Evolutionary conservation across 169 alveolate genomes (phyloP).

Genomic region (Plasmodium vivax): DNA sequence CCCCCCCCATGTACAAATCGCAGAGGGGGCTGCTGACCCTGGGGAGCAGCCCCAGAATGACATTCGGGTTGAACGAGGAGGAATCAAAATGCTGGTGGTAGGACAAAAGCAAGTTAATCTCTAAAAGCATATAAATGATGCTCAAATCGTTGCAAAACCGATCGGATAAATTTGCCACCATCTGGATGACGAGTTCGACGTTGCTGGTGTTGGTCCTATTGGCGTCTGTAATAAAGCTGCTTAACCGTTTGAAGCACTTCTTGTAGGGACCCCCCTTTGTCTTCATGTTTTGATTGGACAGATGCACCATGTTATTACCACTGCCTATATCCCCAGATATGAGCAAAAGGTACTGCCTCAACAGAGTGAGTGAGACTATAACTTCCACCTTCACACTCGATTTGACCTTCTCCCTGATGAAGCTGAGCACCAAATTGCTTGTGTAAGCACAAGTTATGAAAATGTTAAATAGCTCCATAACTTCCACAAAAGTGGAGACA

Average conservation of each 20-base stretch:
- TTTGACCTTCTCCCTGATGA: slow-evolving; percentile 45
- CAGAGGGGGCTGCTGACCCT: slow-evolving; percentile 31
- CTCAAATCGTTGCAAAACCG: slow-evolving; percentile 28
- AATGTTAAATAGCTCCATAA: slow-evolving; percentile 59
- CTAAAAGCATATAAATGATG: slow-evolving; percentile 47
- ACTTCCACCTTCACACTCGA: slow-evolving; percentile 24
- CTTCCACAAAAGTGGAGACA: slow-evolving; percentile 34
- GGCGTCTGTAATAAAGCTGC: slow-evolving; percentile 31
- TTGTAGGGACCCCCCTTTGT: not conserved
- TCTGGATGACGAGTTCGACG: slow-evolving; percentile 39
- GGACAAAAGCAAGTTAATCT: slow-evolving; percentile 27
- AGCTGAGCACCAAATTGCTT: slow-evolving; percentile 19
- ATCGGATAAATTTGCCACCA: slow-evolving; percentile 20
- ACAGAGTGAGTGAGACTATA: slow-evolving; percentile 16
- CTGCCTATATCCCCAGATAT: slow-evolving; percentile 33
- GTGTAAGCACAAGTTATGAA: slow-evolving; percentile 52
- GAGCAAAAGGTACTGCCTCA: slow-evolving; percentile 55
- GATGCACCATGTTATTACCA: slow-evolving; percentile 6
- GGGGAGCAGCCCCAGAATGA: slow-evolving; percentile 26
- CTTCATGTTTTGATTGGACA: slow-evolving; percentile 52
- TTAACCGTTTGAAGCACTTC: slow-evolving; percentile 27
- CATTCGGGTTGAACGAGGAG: slow-evolving; percentile 63
- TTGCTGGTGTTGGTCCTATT: slow-evolving; percentile 13
- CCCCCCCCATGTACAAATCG: not conserved
- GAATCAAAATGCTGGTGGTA: slow-evolving; percentile 33